These are phyloP conservation scores for Xylaria flabelliformis DNA, from an alignment of 495 filamentous ascomycete species.

Conservation along the genomic window DNA sequence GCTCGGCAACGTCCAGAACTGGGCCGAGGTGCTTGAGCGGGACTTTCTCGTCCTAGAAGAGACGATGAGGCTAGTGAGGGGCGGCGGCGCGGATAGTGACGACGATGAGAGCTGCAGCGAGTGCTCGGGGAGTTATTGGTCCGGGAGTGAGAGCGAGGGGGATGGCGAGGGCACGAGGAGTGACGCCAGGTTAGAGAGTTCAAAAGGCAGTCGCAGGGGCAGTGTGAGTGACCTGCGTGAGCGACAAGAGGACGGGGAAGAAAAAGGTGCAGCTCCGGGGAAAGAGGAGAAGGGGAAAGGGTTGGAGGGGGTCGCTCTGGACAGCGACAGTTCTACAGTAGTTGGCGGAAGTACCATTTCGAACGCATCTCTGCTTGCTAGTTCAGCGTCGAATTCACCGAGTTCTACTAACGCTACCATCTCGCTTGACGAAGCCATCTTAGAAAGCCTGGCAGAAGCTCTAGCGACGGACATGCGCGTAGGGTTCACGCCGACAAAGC, in stretches of 20 bases:
- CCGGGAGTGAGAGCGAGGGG: conserved; percentile 36
- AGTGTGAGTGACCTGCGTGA: conserved; percentile 5
- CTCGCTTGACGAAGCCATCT: conserved; percentile 32
- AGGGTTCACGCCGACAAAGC: conserved; percentile 10
- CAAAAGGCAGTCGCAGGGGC: neutral
- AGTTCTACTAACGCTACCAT: conserved; percentile 17
- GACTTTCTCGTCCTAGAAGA: conserved; percentile 90
- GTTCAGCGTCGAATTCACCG: neutral
- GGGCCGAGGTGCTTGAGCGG: conserved; percentile 94
- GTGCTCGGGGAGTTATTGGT: conserved; percentile 41
- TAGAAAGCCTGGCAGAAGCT: conserved; percentile 37
- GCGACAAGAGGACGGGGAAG: conserved; percentile 22
- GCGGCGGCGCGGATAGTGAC: conserved; percentile 46
- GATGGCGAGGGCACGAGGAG: conserved; percentile 16
- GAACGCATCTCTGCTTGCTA: conserved; percentile 4
- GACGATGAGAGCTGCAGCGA: conserved; percentile 44
- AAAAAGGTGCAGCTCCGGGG: conserved; percentile 17
- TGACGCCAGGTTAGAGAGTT: neutral
- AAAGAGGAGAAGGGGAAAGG: conserved; percentile 25
- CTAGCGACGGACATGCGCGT: conserved; percentile 36
- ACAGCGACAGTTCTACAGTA: conserved; percentile 15
- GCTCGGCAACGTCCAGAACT: conserved; percentile 96
- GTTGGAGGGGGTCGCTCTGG: conserved; percentile 16
- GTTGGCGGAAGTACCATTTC: conserved; percentile 11
- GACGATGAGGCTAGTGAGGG: conserved; percentile 70